These are phyloP conservation scores for Kodamaea arcana DNA, from an alignment of 1,139 yeast species.

Conservation along the genomic window DNA sequence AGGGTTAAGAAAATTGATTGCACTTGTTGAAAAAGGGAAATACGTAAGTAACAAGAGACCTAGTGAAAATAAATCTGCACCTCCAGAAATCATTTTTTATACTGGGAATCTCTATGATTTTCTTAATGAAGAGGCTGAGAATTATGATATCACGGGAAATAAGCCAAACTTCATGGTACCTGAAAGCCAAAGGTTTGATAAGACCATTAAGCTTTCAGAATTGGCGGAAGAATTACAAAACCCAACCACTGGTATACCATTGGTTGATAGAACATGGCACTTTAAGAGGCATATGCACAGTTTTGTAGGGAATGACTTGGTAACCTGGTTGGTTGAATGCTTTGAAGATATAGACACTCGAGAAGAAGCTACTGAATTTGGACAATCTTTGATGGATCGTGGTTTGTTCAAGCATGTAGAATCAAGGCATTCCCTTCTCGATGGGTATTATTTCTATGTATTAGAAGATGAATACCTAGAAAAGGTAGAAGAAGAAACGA, in stretches of 20 bases:
- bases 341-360: constrained; percentile 75
- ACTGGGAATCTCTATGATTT: constrained; percentile 80
- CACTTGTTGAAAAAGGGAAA: constrained; percentile 59
- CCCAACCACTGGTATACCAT: constrained; percentile 50
- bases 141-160: constrained; percentile 33
- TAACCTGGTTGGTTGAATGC: constrained; percentile 75
- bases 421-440: constrained; percentile 74
- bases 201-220: constrained; percentile 31
- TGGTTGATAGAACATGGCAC: constrained; percentile 89
- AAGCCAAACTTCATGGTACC: constrained; percentile 34
- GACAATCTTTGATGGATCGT: constrained; percentile 67
- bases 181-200: constrained; percentile 34
- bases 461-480: constrained; percentile 56
- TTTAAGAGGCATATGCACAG: constrained; percentile 74
- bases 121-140: constrained; percentile 45
- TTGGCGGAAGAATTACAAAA: constrained; percentile 69
- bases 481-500: constrained; percentile 18
- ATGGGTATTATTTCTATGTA: constrained; percentile 90
- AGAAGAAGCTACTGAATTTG: constrained; percentile 79
- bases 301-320: constrained; percentile 82
- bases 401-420: constrained; percentile 80
- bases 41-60: constrained; percentile 34
- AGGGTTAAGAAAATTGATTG: constrained; percentile 72
- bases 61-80: constrained; percentile 36
- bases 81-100: constrained; percentile 78